Evolutionary conservation across 108 stramenopile genomes (phyloP).

Genomic region (Nannochloropsis gaditana): DNA sequence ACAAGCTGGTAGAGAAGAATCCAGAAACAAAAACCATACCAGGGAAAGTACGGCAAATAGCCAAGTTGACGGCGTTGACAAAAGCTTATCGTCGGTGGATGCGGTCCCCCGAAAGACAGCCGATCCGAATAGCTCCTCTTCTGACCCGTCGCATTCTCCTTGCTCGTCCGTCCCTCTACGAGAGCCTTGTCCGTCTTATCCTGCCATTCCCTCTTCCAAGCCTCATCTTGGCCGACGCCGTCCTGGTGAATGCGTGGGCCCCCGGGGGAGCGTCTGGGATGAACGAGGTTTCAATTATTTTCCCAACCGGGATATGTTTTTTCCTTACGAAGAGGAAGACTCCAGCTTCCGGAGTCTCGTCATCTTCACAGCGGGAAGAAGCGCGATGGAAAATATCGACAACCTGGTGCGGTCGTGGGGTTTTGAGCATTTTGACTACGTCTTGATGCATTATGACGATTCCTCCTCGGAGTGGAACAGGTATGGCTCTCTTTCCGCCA

Average conservation of each 20-base stretch:
- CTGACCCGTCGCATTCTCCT: neutral
- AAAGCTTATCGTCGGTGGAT: no score
- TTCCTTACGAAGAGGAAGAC: neutral
- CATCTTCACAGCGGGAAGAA: neutral
- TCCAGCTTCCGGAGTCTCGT: neutral
- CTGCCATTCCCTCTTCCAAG: neutral
- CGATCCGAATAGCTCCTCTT: no score
- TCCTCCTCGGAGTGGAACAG: neutral
- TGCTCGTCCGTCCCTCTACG: neutral
- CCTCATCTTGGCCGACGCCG: neutral
- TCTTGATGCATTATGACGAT: constrained; percentile 5
- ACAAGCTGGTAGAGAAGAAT: neutral
- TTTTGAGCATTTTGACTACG: neutral
- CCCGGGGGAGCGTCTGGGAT: neutral
- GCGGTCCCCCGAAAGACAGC: no score
- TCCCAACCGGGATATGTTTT: neutral
- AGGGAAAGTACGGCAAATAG: no score
- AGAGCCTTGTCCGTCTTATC: neutral
- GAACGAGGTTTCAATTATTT: constrained; percentile 2
- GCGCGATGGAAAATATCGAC: constrained; percentile 11
- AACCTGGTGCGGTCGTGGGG: neutral
- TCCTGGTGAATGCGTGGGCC: neutral
- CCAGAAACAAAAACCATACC: neutral
- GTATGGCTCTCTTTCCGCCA: neutral
- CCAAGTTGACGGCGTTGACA: no score